Conservation (phyloP, 768 basidiomycete species). For the Tubosaeta sp. region DNA sequence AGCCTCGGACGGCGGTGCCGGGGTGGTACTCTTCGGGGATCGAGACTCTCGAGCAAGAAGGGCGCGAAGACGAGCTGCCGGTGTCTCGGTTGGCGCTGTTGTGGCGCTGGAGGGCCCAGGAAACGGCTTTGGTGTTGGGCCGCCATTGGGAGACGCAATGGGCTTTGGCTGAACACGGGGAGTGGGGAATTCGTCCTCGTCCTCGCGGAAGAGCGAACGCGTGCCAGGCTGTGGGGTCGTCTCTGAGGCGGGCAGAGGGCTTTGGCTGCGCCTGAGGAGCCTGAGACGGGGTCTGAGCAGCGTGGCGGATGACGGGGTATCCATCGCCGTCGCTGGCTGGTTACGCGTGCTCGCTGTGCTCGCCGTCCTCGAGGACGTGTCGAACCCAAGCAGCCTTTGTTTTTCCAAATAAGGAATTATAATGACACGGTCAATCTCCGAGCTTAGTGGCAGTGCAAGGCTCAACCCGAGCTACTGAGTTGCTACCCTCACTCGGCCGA, state of each 20-base stretch:
- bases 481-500: no score
- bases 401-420: conserved; percentile 10
- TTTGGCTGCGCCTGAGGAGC: conserved; percentile 17
- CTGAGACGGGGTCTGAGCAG: conserved; percentile 21
- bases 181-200: conserved; percentile 30
- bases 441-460: no score
- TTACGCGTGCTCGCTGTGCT: conserved; percentile 9
- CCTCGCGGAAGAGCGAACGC: conserved; percentile 17
- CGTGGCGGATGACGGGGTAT: conserved; percentile 9
- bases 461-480: no score
- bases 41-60: conserved; percentile 51
- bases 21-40: conserved; percentile 28
- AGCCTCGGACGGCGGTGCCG: conserved; percentile 26
- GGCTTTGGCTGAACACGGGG: conserved; percentile 23
- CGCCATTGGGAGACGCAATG: conserved; percentile 16
- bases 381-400: neutral
- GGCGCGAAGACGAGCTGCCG: conserved; percentile 61
- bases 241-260: conserved; percentile 12
- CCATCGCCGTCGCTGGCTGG: conserved; percentile 6
- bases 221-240: conserved; percentile 20
- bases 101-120: conserved; percentile 7
- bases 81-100: conserved; percentile 35
- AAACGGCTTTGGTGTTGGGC: neutral
- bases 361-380: conserved; percentile 14
- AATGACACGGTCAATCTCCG: neutral